These are phyloP conservation scores for Moesziomyces sp. DNA, from an alignment of 1,284 basidiomycete genomes.

Conservation along the genomic window DNA sequence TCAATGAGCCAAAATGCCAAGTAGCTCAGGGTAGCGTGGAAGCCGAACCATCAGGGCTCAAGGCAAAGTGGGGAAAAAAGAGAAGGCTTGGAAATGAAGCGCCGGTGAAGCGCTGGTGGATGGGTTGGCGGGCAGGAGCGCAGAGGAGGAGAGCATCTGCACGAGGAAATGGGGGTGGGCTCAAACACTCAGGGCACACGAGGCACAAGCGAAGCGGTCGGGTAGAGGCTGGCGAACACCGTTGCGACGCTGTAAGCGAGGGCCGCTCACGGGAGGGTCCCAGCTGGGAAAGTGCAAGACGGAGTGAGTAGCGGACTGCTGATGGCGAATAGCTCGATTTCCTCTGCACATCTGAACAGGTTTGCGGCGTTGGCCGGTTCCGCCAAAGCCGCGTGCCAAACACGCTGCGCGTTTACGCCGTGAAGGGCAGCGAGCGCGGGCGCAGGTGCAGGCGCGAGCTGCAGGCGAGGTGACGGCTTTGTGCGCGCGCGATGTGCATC, in stretches of 20 bases:
- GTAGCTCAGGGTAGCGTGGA: too few relatives aligned
- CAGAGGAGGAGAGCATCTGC: not conserved
- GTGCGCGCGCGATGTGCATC: not conserved
- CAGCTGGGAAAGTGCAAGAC: constrained; percentile 21
- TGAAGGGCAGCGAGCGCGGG: not conserved
- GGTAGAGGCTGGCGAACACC: constrained; percentile 8
- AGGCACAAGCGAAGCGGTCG: not conserved
- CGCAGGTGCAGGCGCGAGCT: not conserved
- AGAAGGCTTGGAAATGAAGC: not conserved
- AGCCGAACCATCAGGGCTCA: too few relatives aligned
- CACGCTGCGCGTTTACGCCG: not conserved
- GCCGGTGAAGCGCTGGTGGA: not conserved
- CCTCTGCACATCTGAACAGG: constrained; percentile 30
- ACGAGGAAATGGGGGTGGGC: not conserved
- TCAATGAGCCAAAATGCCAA: too few relatives aligned
- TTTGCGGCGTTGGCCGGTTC: not conserved
- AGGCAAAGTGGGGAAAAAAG: not conserved
- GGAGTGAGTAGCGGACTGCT: constrained; percentile 24
- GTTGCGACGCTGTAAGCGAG: constrained; percentile 10
- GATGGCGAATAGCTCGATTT: constrained; percentile 21
- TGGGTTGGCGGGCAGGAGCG: not conserved
- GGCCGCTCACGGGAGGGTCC: constrained; percentile 4
- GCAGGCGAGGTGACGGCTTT: not conserved
- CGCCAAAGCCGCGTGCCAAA: not conserved
- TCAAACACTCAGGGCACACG: not conserved